phyloP scores from a whole-genome alignment of 2,329 filamentous ascomycete species.

The Pyrenochaeta sp. region DNA sequence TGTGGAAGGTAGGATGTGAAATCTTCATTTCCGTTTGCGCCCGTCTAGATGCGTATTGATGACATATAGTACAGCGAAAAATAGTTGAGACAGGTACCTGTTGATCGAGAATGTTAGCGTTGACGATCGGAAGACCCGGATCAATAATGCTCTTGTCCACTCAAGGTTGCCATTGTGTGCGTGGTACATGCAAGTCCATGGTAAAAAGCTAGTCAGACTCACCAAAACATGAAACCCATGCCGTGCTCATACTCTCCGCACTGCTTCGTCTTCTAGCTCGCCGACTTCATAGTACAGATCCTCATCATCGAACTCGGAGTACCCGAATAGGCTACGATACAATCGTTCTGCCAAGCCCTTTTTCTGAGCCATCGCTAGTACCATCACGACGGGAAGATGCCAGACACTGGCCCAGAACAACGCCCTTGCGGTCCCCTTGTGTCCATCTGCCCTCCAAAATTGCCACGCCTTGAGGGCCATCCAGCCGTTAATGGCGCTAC shows the following conservation, averaged over 20 bases:
- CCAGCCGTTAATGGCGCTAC: slow-evolving; percentile 85
- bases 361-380: slow-evolving; percentile 90
- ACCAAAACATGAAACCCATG: slow-evolving; percentile 4
- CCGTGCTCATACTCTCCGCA: slow-evolving; percentile 11
- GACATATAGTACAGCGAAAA: slow-evolving; percentile 35
- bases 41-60: slow-evolving; percentile 32
- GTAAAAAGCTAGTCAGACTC: not conserved
- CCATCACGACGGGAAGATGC: slow-evolving; percentile 90
- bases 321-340: slow-evolving; percentile 44
- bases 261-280: slow-evolving; percentile 34
- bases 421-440: slow-evolving; percentile 79
- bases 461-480: slow-evolving; percentile 78
- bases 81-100: slow-evolving; percentile 25
- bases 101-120: slow-evolving; percentile 21
- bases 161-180: not conserved
- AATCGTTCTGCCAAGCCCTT: slow-evolving; percentile 67
- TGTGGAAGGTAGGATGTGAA: slow-evolving; percentile 3
- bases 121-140: slow-evolving; percentile 12
- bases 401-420: slow-evolving; percentile 98
- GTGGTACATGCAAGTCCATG: not conserved
- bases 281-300: slow-evolving; percentile 45
- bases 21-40: slow-evolving; percentile 16
- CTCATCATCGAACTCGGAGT: slow-evolving; percentile 40
- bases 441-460: slow-evolving; percentile 82
- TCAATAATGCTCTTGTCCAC: not conserved